Conservation (phyloP, 2,329 filamentous ascomycete genomes). For the Endocalyx cinctus region DNA sequence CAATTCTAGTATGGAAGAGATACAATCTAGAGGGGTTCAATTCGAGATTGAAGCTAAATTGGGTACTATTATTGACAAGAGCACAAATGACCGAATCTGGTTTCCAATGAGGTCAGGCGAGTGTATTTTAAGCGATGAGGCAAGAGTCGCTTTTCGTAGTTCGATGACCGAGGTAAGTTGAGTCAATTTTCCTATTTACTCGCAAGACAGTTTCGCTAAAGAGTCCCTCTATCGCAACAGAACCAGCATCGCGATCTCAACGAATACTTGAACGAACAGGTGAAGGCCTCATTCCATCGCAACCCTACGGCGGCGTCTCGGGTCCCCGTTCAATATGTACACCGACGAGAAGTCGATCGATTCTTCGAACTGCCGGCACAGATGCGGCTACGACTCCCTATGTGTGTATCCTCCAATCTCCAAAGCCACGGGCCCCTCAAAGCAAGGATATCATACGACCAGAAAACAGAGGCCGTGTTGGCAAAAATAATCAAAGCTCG, state of each 20-base stretch:
- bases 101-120: constrained; percentile 63
- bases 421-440: constrained; percentile 53
- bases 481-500: constrained; percentile 88
- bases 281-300: constrained; percentile 53
- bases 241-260: constrained; percentile 80
- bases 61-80: constrained; percentile 72
- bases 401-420: constrained; percentile 57
- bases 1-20: constrained; percentile 61
- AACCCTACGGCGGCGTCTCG: constrained; percentile 44
- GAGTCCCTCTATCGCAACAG: too few relatives aligned
- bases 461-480: constrained; percentile 63
- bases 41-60: constrained; percentile 95
- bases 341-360: constrained; percentile 75
- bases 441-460: constrained; percentile 73
- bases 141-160: constrained; percentile 69
- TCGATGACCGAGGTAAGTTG: constrained; percentile 79
- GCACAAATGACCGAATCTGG: constrained; percentile 63
- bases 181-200: constrained; percentile 1
- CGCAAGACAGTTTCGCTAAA: too few relatives aligned
- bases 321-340: constrained; percentile 70
- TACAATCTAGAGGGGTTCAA: constrained; percentile 60
- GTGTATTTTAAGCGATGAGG: constrained; percentile 59
- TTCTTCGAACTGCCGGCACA: constrained; percentile 71
- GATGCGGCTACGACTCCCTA: constrained; percentile 57
- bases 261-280: constrained; percentile 70